phyloP scores from a whole-genome alignment of 805 yeast species.

The Millerago galiae region DNA sequence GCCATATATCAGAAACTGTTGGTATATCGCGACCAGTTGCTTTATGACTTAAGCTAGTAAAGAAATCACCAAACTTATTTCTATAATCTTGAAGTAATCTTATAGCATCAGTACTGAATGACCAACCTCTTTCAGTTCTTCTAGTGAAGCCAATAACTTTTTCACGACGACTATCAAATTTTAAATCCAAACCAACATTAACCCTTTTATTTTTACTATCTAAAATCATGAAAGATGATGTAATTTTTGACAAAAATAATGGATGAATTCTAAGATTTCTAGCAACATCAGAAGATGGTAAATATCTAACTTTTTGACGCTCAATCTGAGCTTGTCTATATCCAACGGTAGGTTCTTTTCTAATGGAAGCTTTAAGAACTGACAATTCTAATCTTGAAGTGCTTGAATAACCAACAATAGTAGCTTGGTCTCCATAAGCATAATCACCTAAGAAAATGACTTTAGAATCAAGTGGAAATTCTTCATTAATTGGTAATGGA shows the following conservation, averaged over 20 bases:
- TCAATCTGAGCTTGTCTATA: constrained; percentile 53
- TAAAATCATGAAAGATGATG: constrained; percentile 63
- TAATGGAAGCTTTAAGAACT: constrained; percentile 42
- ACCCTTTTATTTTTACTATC: constrained; percentile 44
- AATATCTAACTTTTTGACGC: constrained; percentile 46
- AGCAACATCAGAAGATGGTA: constrained; percentile 59
- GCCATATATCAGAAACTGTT: constrained; percentile 26
- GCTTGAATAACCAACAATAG: constrained; percentile 52
- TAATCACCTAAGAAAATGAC: constrained; percentile 79
- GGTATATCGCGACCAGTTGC: constrained; percentile 25
- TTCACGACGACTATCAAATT: constrained; percentile 69
- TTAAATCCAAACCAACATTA: constrained; percentile 79
- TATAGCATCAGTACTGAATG: constrained; percentile 69
- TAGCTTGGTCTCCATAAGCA: constrained; percentile 81
- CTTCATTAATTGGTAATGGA: constrained; percentile 73
- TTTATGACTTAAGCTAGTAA: constrained; percentile 32
- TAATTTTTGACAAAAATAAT: constrained; percentile 65
- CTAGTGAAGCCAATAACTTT: constrained; percentile 87
- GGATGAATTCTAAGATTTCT: constrained; percentile 51
- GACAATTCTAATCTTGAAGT: constrained; percentile 41
- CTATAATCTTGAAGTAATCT: constrained; percentile 57
- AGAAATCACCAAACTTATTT: constrained; percentile 54
- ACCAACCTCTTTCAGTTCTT: constrained; percentile 67
- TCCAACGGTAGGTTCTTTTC: constrained; percentile 63
- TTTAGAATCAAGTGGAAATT: constrained; percentile 67